A percentile compares a stretch with the other conserved stretches of the same genome.
Evolutionary conservation across 441 rosid species (phyloP).

Genomic region (Adansonia madagascariensis): DNA sequence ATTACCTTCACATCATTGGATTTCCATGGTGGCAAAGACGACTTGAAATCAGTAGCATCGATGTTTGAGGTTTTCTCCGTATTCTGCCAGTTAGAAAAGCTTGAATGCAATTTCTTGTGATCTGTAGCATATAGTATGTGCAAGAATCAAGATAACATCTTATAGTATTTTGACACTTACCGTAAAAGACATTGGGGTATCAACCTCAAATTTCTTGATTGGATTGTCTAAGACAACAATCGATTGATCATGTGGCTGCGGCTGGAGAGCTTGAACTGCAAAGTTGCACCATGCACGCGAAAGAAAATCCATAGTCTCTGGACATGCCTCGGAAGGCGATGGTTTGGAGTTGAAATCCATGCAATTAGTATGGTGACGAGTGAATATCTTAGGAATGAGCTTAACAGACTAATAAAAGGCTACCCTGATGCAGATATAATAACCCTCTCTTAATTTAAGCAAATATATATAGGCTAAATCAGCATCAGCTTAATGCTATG

Average conservation of each 20-base stretch:
- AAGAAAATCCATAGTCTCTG: slow-evolving; percentile 86
- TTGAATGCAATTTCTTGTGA: background rate
- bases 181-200: slow-evolving; percentile 42
- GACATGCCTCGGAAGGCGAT: slow-evolving; percentile 82
- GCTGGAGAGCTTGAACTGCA: slow-evolving; percentile 82
- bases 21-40: slow-evolving; percentile 80
- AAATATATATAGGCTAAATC: background rate
- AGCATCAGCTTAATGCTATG: slow-evolving; percentile 5
- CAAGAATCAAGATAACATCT: background rate
- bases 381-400: background rate
- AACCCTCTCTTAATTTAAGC: background rate
- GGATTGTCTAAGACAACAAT: slow-evolving; percentile 58
- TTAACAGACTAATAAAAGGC: background rate
- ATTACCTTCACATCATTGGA: slow-evolving; percentile 85
- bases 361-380: slow-evolving; percentile 2
- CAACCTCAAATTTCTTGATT: slow-evolving; percentile 48
- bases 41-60: slow-evolving; percentile 67
- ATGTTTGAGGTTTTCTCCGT: slow-evolving; percentile 56
- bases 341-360: slow-evolving; percentile 48
- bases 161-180: slow-evolving; percentile 43
- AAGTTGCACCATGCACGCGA: slow-evolving; percentile 89
- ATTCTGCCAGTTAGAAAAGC: slow-evolving; percentile 37
- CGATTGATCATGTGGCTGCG: slow-evolving; percentile 49
- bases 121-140: background rate
- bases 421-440: background rate